Evolutionary conservation across 2,329 filamentous ascomycete species (phyloP).

Genomic region (Arthrobotrys conoides): DNA sequence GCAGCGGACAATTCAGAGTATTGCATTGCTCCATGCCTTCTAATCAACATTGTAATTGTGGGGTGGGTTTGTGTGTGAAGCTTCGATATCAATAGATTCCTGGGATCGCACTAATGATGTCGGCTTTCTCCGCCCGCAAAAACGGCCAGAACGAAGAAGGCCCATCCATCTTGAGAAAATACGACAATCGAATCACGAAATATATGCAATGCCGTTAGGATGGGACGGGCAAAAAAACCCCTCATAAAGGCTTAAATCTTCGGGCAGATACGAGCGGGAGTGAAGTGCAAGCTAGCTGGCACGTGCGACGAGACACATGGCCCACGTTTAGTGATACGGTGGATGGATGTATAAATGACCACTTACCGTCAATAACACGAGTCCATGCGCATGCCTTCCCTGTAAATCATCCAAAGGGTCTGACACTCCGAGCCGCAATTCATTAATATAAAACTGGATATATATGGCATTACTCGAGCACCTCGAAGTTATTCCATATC

Average conservation of each 20-base stretch:
- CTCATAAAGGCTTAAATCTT: constrained; percentile 46
- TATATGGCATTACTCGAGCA: constrained; percentile 31
- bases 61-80: constrained; percentile 38
- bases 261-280: constrained; percentile 47
- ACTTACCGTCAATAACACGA: constrained; percentile 15
- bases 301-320: constrained; percentile 40
- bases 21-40: constrained; percentile 3
- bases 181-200: constrained; percentile 26
- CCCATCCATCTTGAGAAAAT: constrained; percentile 30
- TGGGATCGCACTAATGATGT: background rate
- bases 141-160: constrained; percentile 14
- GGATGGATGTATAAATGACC: constrained; percentile 8
- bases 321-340: constrained; percentile 16
- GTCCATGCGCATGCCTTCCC: constrained; percentile 10
- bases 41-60: constrained; percentile 53
- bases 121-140: constrained; percentile 55
- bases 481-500: constrained; percentile 20
- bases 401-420: constrained; percentile 18
- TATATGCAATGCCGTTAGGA: constrained; percentile 1
- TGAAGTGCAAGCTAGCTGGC: constrained; percentile 15
- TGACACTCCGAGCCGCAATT: constrained; percentile 18
- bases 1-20: background rate
- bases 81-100: constrained; percentile 13
- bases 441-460: constrained; percentile 31
- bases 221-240: constrained; percentile 38